Conservation (phyloP, 306 rosid genomes). For the Casuarina equisetifolia region DNA sequence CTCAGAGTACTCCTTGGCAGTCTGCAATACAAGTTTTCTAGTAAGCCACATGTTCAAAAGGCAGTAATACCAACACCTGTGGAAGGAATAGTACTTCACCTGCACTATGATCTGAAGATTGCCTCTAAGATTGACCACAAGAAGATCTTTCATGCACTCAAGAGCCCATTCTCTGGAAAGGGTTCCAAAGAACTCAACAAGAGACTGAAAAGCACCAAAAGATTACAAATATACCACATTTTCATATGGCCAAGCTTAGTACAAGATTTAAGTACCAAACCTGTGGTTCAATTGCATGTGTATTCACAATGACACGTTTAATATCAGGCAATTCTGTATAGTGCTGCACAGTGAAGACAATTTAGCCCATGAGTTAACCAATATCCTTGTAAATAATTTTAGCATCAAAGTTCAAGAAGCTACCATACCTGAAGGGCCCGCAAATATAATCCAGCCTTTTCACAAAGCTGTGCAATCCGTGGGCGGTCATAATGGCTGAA, state of each 20-base stretch:
- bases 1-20: slow-evolving; percentile 96
- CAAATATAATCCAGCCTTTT: slow-evolving; percentile 92
- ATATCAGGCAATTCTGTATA: slow-evolving; percentile 97
- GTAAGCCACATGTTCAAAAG: neutral
- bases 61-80: neutral
- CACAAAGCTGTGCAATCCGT: slow-evolving; percentile 93
- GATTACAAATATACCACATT: slow-evolving; percentile 13
- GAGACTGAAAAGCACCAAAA: slow-evolving; percentile 59
- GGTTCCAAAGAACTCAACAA: slow-evolving; percentile 95
- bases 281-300: slow-evolving; percentile 99
- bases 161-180: slow-evolving; percentile 93
- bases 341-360: slow-evolving; percentile 43
- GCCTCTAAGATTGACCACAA: slow-evolving; percentile 94
- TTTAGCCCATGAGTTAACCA: neutral
- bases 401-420: neutral
- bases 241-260: neutral
- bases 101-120: slow-evolving; percentile 98
- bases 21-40: slow-evolving; percentile 41
- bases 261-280: slow-evolving; percentile 43
- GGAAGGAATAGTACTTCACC: slow-evolving; percentile 35
- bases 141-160: slow-evolving; percentile 99
- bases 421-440: slow-evolving; percentile 83
- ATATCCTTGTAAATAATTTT: neutral
- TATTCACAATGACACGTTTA: slow-evolving; percentile 92
- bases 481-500: slow-evolving; percentile 98